These are phyloP conservation scores for Gaertneriomyces sp. DNA, from an alignment of 192 early-diverging fungal genomes.

Conservation along the genomic window DNA sequence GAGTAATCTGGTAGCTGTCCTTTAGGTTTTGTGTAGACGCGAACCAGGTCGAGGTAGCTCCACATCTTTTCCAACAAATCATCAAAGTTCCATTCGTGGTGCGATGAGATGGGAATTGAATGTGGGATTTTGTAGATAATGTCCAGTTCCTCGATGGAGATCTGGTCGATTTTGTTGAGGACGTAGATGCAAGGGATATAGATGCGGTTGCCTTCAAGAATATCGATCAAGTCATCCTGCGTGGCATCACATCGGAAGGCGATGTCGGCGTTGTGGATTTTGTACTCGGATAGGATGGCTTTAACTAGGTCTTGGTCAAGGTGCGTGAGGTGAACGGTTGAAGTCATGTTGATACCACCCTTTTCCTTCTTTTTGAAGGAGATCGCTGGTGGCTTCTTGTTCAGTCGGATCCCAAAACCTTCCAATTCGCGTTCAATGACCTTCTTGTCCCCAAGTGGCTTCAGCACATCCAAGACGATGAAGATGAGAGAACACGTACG, in stretches of 20 bases:
- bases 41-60: slow-evolving; percentile 69
- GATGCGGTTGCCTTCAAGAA: slow-evolving; percentile 91
- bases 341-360: slow-evolving; percentile 93
- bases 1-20: slow-evolving; percentile 93
- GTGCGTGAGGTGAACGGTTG: slow-evolving; percentile 84
- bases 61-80: slow-evolving; percentile 81
- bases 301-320: slow-evolving; percentile 87
- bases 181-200: slow-evolving; percentile 96
- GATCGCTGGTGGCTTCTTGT: slow-evolving; percentile 95
- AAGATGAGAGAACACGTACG: slow-evolving; percentile 97
- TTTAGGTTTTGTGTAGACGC: slow-evolving; percentile 83
- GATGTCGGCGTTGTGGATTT: slow-evolving; percentile 95
- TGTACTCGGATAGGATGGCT: slow-evolving; percentile 91
- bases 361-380: slow-evolving; percentile 97
- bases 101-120: slow-evolving; percentile 67
- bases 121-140: slow-evolving; percentile 97
- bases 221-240: slow-evolving; percentile 94
- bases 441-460: slow-evolving; percentile 90
- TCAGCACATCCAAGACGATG: slow-evolving; percentile 94
- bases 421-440: slow-evolving; percentile 97
- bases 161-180: slow-evolving; percentile 98
- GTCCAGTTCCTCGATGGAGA: slow-evolving; percentile 92
- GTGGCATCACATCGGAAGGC: slow-evolving; percentile 91
- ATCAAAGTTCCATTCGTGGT: slow-evolving; percentile 92
- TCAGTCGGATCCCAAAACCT: slow-evolving; percentile 94